Evolutionary conservation across 1,284 basidiomycete species (phyloP).

Genomic region (Tylopilus sp.): DNA sequence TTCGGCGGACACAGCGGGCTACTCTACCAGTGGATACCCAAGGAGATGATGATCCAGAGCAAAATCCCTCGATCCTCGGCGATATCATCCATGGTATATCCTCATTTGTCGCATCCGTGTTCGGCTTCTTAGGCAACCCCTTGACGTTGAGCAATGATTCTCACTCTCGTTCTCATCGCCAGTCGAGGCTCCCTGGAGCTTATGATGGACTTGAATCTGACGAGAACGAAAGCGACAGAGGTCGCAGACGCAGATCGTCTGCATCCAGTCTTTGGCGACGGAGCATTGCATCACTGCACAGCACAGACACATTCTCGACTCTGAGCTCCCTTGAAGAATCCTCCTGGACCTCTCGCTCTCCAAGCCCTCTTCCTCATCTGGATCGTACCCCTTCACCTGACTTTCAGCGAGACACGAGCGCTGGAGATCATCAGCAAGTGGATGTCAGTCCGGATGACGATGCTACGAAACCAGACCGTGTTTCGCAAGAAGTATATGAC

Average conservation of each 20-base stretch:
- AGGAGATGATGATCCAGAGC: not conserved
- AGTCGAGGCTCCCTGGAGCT: slow-evolving; percentile 23
- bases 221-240: slow-evolving; percentile 5
- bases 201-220: slow-evolving; percentile 18
- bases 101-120: slow-evolving; percentile 27
- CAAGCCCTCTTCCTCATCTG: slow-evolving; percentile 26
- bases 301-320: slow-evolving; percentile 53
- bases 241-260: slow-evolving; percentile 8
- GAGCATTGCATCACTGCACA: slow-evolving; percentile 39
- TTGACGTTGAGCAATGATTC: not conserved
- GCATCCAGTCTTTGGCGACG: not conserved
- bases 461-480: slow-evolving; percentile 3
- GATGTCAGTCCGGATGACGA: not conserved
- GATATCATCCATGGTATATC: slow-evolving; percentile 26
- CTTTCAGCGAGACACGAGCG: slow-evolving; percentile 30
- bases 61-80: slow-evolving; percentile 28
- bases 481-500: slow-evolving; percentile 42
- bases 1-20: slow-evolving; percentile 12
- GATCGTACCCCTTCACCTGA: slow-evolving; percentile 37
- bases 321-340: slow-evolving; percentile 57
- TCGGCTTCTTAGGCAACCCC: slow-evolving; percentile 19
- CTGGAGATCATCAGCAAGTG: not conserved
- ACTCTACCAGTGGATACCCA: not conserved
- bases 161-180: slow-evolving; percentile 12
- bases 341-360: slow-evolving; percentile 45